A percentile compares a stretch with the other conserved stretches of the same genome.
phyloP scores from a whole-genome alignment of 371 early-diverging fungal genomes.

The Lichtheimia hyalospora region DNA sequence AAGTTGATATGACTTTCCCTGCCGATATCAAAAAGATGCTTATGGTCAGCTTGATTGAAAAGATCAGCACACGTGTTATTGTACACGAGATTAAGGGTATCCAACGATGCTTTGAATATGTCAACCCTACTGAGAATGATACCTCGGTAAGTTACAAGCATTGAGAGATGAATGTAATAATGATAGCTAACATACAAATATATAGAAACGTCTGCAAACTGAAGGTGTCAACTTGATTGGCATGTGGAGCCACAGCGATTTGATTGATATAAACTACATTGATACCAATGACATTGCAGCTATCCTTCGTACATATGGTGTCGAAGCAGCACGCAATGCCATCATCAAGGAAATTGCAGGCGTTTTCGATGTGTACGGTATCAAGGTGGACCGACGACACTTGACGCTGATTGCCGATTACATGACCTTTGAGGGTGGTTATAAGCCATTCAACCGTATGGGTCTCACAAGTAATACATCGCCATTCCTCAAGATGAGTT shows the following conservation, averaged over 20 bases:
- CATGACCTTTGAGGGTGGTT: constrained; percentile 99
- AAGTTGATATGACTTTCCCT: constrained; percentile 80
- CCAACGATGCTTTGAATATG: constrained; percentile 71
- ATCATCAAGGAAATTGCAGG: constrained; percentile 95
- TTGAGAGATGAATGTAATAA: constrained; percentile 6
- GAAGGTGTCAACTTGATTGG: constrained; percentile 93
- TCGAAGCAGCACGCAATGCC: constrained; percentile 97
- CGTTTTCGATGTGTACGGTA: constrained; percentile 99
- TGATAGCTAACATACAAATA: constrained; percentile 5
- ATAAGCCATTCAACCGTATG: constrained; percentile 95
- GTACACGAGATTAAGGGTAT: constrained; percentile 90
- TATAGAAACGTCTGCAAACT: constrained; percentile 67
- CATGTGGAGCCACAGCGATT: constrained; percentile 79
- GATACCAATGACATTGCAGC: constrained; percentile 98
- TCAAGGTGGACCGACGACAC: constrained; percentile 95
- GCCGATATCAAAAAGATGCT: constrained; percentile 90
- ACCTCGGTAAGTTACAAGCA: constrained; percentile 49
- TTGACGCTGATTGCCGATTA: constrained; percentile 98
- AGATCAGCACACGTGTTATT: constrained; percentile 64
- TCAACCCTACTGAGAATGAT: constrained; percentile 79
- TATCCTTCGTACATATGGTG: constrained; percentile 93
- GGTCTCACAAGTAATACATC: constrained; percentile 90
- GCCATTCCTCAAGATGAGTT: constrained; percentile 97
- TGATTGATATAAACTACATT: constrained; percentile 85
- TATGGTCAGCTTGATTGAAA: constrained; percentile 87